Evolutionary conservation across 2,329 filamentous ascomycete species (phyloP).

Genomic region (Colletotrichum lindemuthianum): DNA sequence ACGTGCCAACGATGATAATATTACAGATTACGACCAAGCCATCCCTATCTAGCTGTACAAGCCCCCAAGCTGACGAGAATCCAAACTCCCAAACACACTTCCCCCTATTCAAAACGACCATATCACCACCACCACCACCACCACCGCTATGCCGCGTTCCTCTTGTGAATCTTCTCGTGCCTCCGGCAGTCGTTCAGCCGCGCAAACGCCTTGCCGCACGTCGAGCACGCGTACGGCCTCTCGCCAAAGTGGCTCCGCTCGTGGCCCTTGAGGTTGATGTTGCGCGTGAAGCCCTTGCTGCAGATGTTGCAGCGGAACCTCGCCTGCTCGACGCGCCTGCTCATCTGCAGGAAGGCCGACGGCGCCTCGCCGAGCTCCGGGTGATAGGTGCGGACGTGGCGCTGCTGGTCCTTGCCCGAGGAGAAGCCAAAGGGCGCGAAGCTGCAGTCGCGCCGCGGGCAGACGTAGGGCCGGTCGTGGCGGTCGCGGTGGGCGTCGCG

Average conservation of each 20-base stretch:
- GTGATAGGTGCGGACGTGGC: conserved; percentile 43
- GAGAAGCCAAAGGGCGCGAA: conserved; percentile 50
- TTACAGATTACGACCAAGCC: too few relatives aligned
- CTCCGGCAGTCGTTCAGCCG: conserved; percentile 46
- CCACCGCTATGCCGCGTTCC: not conserved
- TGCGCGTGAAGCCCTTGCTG: conserved; percentile 49
- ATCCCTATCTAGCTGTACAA: too few relatives aligned
- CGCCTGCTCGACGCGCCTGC: conserved; percentile 35
- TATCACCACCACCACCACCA: not conserved
- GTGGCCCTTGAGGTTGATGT: conserved; percentile 47
- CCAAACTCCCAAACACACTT: conserved; percentile 1
- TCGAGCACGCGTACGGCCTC: conserved; percentile 42
- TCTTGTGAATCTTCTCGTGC: conserved; percentile 44
- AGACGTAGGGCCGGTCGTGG: conserved; percentile 53
- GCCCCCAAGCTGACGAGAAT: too few relatives aligned
- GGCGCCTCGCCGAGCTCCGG: conserved; percentile 38
- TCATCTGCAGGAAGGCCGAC: conserved; percentile 37
- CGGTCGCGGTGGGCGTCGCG: conserved; percentile 49
- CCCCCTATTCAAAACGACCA: not conserved
- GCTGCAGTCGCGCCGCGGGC: conserved; percentile 46
- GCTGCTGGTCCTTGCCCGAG: conserved; percentile 50
- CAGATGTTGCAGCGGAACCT: conserved; percentile 48
- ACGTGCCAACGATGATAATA: too few relatives aligned
- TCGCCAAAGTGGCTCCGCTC: conserved; percentile 49
- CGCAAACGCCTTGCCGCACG: conserved; percentile 46